A percentile compares a stretch with the other conserved stretches of the same genome.
Conservation (phyloP, 202 grass and related monocot species). For the Cymbopogon flexuosus region DNA sequence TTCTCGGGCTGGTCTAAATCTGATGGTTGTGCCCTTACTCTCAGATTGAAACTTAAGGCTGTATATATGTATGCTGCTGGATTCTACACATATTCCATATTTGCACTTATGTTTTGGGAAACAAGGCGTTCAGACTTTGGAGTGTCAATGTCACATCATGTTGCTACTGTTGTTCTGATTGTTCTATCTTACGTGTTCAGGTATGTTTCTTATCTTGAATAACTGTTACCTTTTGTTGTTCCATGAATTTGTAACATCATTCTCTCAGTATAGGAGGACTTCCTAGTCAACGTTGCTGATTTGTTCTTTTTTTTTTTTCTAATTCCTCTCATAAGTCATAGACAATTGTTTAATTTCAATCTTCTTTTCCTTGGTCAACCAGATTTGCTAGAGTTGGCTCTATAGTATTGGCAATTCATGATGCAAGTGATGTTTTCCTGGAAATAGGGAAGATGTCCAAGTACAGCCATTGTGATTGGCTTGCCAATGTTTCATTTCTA, state of each 20-base stretch:
- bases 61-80: slow-evolving; percentile 97
- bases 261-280: not conserved
- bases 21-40: slow-evolving; percentile 28
- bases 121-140: slow-evolving; percentile 86
- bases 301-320: not conserved
- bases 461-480: slow-evolving; percentile 68
- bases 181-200: slow-evolving; percentile 81
- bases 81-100: slow-evolving; percentile 94
- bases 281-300: not conserved
- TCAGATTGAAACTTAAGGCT: slow-evolving; percentile 81
- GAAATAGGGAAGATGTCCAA: slow-evolving; percentile 82
- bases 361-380: slow-evolving; percentile 29
- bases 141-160: slow-evolving; percentile 90
- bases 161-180: slow-evolving; percentile 63
- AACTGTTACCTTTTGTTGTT: slow-evolving; percentile 1
- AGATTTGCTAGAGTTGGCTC: slow-evolving; percentile 84
- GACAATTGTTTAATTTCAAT: not conserved
- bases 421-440: slow-evolving; percentile 90
- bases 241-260: not conserved
- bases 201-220: slow-evolving; percentile 39
- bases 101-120: slow-evolving; percentile 97
- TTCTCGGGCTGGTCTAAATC: slow-evolving; percentile 11
- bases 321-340: not conserved
- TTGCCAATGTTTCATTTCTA: slow-evolving; percentile 65
- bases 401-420: slow-evolving; percentile 80